Evolutionary conservation across 495 filamentous ascomycete genomes (phyloP).

Genomic region (Tetracladium marchalianum): DNA sequence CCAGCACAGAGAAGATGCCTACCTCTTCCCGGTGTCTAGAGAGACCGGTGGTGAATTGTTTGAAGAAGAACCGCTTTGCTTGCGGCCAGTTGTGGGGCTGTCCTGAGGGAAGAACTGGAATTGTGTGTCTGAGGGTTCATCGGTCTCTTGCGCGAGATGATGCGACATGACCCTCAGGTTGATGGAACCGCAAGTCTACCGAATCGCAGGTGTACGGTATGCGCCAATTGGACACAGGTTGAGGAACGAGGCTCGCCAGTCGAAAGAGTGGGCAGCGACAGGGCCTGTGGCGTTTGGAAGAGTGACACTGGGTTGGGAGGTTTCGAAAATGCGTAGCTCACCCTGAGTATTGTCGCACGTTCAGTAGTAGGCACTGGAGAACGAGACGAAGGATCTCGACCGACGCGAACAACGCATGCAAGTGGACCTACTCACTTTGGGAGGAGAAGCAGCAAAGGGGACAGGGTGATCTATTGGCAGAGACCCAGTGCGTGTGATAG

Average conservation of each 20-base stretch:
- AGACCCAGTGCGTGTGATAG: too few species aligned
- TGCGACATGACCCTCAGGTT: slow-evolving; percentile 20
- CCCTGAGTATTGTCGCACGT: slow-evolving; percentile 20
- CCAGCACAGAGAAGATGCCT: not conserved
- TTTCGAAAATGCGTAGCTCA: slow-evolving; percentile 13
- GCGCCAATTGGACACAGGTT: slow-evolving; percentile 12
- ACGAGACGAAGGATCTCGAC: slow-evolving; percentile 16
- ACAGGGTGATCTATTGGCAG: too few species aligned
- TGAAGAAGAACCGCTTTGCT: slow-evolving; percentile 12
- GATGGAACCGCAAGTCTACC: slow-evolving; percentile 11
- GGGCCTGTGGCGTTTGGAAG: slow-evolving; percentile 9
- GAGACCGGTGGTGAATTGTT: slow-evolving; percentile 10
- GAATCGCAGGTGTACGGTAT: not conserved
- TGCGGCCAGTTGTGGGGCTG: slow-evolving; percentile 20
- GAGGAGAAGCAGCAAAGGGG: too few species aligned
- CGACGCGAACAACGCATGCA: not conserved
- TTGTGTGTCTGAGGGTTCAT: slow-evolving; percentile 17
- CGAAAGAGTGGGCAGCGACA: not conserved
- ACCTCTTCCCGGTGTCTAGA: slow-evolving; percentile 13
- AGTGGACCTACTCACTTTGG: too few species aligned
- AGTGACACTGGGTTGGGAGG: slow-evolving; percentile 9
- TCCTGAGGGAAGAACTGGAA: slow-evolving; percentile 8
- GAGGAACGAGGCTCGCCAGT: slow-evolving; percentile 8
- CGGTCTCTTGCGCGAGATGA: slow-evolving; percentile 17
- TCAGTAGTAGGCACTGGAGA: not conserved